phyloP scores from a whole-genome alignment of 192 early-diverging fungal species.

The Coemansia sp. region DNA sequence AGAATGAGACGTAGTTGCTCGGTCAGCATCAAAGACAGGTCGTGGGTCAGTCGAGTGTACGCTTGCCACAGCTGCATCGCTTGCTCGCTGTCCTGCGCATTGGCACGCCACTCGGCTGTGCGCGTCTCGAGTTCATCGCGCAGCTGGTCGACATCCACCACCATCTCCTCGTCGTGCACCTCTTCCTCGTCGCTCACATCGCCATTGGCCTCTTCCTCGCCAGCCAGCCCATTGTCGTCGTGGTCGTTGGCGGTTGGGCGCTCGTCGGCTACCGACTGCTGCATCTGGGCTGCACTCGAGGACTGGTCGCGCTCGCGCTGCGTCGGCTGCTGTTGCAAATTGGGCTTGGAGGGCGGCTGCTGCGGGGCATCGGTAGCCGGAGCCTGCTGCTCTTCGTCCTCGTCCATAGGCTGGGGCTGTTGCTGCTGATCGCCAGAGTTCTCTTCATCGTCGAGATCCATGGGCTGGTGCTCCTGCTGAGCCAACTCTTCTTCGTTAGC shows the following conservation, averaged over 20 bases:
- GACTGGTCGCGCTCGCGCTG: conserved; percentile 17
- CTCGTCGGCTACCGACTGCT: conserved; percentile 50
- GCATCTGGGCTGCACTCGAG: conserved; percentile 40
- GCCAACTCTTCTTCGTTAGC: conserved; percentile 64
- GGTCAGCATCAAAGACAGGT: conserved; percentile 86
- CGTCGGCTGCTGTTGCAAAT: conserved; percentile 19
- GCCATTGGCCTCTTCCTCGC: conserved; percentile 57
- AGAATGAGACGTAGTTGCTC: conserved; percentile 96
- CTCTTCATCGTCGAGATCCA: conserved; percentile 67
- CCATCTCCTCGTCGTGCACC: conserved; percentile 27
- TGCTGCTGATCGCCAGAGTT: conserved; percentile 54
- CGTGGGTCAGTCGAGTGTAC: conserved; percentile 87
- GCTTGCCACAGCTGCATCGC: conserved; percentile 80
- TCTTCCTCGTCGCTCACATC: conserved; percentile 37
- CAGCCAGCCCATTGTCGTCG: conserved; percentile 31
- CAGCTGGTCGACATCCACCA: conserved; percentile 67
- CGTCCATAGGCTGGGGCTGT: conserved; percentile 51
- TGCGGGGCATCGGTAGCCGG: background rate
- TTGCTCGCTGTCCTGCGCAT: conserved; percentile 60
- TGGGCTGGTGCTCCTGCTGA: conserved; percentile 59
- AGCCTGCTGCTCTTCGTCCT: conserved; percentile 19
- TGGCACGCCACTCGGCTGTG: conserved; percentile 73
- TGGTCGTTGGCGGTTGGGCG: conserved; percentile 30
- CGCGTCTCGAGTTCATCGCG: conserved; percentile 78
- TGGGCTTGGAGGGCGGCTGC: conserved; percentile 15